Evolutionary conservation across 2,329 filamentous ascomycete genomes (phyloP).

Genomic region (Sclerotinia spermophila): DNA sequence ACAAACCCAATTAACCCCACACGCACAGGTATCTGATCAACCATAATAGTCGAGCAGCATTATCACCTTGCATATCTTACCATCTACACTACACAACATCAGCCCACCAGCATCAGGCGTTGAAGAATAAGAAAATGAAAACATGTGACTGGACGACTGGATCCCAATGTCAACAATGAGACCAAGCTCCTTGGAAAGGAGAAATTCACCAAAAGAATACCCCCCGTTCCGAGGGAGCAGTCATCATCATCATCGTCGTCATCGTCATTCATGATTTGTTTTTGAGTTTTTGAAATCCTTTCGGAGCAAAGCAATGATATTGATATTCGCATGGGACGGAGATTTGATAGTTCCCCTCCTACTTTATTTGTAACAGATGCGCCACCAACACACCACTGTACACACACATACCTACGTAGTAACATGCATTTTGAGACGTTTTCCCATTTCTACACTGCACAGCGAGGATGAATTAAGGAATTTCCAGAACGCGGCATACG

Average conservation of each 20-base stretch:
- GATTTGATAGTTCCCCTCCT: neutral
- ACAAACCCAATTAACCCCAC: neutral
- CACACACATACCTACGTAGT: neutral
- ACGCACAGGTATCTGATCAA: neutral
- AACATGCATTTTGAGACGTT: neutral
- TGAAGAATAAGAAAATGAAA: neutral
- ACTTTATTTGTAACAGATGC: neutral
- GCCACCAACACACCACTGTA: neutral
- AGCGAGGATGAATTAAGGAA: neutral
- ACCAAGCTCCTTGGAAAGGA: neutral
- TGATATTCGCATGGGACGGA: neutral
- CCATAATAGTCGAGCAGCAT: neutral
- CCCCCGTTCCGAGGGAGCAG: too few species aligned
- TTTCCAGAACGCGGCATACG: neutral
- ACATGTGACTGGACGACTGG: neutral
- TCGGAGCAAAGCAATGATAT: neutral
- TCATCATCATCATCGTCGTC: neutral
- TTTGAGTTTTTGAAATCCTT: neutral
- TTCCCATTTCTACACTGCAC: neutral
- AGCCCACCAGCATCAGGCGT: neutral
- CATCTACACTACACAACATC: neutral
- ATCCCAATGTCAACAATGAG: neutral
- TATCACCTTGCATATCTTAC: slow-evolving; percentile 1
- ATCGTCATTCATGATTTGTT: too few species aligned
- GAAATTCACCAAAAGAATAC: neutral